Conservation (phyloP, 768 basidiomycete species). For the Serendipita sp. region DNA sequence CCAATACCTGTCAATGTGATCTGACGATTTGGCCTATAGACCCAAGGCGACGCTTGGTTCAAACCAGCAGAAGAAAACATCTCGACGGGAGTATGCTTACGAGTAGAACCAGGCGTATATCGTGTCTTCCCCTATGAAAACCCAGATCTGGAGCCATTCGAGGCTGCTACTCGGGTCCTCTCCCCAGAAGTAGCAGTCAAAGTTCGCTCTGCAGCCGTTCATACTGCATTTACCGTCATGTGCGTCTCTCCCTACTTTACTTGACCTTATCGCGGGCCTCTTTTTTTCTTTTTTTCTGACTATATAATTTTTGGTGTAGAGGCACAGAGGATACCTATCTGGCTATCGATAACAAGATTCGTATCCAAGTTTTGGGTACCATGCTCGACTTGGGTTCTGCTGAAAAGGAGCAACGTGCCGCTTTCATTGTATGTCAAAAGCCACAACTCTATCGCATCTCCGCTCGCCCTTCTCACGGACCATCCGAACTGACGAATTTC, state of each 20-base stretch:
- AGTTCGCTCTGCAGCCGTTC: not conserved
- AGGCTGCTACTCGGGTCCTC: not conserved
- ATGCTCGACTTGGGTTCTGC: slow-evolving; percentile 6
- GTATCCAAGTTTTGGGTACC: slow-evolving; percentile 2
- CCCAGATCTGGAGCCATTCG: slow-evolving; percentile 6
- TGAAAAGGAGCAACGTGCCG: slow-evolving; percentile 6
- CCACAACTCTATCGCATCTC: not conserved
- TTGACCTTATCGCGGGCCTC: not conserved
- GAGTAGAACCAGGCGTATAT: slow-evolving; percentile 3
- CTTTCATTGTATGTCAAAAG: slow-evolving; percentile 8
- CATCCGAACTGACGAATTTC: not conserved
- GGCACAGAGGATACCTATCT: not conserved
- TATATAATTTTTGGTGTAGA: not conserved
- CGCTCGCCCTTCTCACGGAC: not conserved
- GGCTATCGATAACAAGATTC: slow-evolving; percentile 4
- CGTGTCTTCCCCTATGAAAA: slow-evolving; percentile 7
- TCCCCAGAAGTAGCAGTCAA: slow-evolving; percentile 8
- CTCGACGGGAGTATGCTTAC: slow-evolving; percentile 6
- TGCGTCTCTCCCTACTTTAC: not conserved
- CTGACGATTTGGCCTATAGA: not conserved
- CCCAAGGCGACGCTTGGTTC: slow-evolving; percentile 36
- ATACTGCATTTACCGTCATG: slow-evolving; percentile 2
- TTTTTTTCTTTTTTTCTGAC: not conserved
- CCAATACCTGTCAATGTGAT: not conserved
- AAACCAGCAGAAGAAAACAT: slow-evolving; percentile 60